Percentiles rank a stretch among this genome's conserved stretches.
These are phyloP conservation scores for Daldinia sp. DNA, from an alignment of 2,329 filamentous ascomycete species.

Conservation along the genomic window DNA sequence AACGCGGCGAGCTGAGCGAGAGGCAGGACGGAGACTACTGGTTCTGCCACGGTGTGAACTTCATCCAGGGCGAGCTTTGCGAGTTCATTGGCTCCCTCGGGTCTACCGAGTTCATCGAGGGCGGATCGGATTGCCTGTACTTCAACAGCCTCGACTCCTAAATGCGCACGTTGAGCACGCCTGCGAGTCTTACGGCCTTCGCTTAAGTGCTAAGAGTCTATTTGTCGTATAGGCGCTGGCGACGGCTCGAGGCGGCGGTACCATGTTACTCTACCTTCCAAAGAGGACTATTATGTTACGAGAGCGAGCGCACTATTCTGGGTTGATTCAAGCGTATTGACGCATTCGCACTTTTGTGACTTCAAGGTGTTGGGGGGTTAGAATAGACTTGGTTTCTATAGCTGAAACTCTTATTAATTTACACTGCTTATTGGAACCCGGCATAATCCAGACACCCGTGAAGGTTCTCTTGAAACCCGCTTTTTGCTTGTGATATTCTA, in stretches of 20 bases:
- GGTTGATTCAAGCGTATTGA: neutral
- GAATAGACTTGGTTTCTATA: neutral
- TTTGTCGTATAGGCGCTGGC: neutral
- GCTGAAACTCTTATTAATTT: neutral
- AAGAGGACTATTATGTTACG: neutral
- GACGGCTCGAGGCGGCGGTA: neutral
- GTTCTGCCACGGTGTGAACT: slow-evolving; percentile 44
- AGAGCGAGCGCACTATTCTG: neutral
- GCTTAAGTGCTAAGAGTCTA: neutral
- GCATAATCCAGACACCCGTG: neutral
- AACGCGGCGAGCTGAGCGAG: slow-evolving; percentile 20
- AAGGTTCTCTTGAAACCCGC: neutral
- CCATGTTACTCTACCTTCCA: neutral
- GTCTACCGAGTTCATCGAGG: slow-evolving; percentile 27
- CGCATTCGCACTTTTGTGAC: neutral
- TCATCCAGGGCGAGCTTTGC: slow-evolving; percentile 39
- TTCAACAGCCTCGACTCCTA: slow-evolving; percentile 16
- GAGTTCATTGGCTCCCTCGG: slow-evolving; percentile 41
- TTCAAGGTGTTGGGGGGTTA: neutral
- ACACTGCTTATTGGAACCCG: neutral
- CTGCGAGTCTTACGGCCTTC: neutral
- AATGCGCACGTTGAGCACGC: neutral
- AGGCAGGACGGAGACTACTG: slow-evolving; percentile 35
- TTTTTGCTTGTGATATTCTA: too few relatives aligned
- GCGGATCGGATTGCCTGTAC: slow-evolving; percentile 33